Evolutionary conservation across 805 yeast species (phyloP).

Genomic region (Saccharomycopsis guyanensis): DNA sequence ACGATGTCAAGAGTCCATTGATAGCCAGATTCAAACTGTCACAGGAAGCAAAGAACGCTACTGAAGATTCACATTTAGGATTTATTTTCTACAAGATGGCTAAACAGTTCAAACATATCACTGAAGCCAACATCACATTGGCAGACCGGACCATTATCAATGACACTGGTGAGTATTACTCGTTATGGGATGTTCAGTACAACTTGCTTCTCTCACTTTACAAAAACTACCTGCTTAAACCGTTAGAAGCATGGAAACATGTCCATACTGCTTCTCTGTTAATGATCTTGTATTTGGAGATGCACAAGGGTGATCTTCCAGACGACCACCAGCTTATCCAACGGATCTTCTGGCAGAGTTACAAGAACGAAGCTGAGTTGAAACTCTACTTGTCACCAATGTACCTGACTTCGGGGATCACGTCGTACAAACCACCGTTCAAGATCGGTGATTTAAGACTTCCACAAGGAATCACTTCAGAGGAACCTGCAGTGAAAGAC

Average conservation of each 20-base stretch:
- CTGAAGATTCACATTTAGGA: slow-evolving; percentile 8
- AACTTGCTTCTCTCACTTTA: slow-evolving; percentile 14
- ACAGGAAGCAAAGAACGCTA: slow-evolving; percentile 5
- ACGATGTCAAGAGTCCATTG: slow-evolving; percentile 10
- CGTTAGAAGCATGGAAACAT: slow-evolving; percentile 19
- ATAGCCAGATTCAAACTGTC: slow-evolving; percentile 12
- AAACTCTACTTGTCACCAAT: slow-evolving; percentile 19
- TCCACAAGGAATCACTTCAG: slow-evolving; percentile 9
- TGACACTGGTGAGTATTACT: slow-evolving; percentile 9
- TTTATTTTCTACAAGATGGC: slow-evolving; percentile 12
- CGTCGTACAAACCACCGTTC: slow-evolving; percentile 20
- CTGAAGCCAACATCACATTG: not conserved
- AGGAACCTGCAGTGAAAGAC: slow-evolving; percentile 14
- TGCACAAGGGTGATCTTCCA: not conserved
- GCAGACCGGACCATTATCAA: not conserved
- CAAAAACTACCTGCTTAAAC: slow-evolving; percentile 19
- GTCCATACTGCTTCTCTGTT: slow-evolving; percentile 15
- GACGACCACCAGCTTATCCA: slow-evolving; percentile 14
- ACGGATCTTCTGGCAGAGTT: slow-evolving; percentile 19
- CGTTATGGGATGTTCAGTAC: slow-evolving; percentile 20
- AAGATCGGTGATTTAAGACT: slow-evolving; percentile 17
- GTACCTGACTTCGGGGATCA: slow-evolving; percentile 15
- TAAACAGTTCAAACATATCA: slow-evolving; percentile 1
- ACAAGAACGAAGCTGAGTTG: slow-evolving; percentile 20
- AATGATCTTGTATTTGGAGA: slow-evolving; percentile 16